Base-by-base conservation (phyloP, 2,329 filamentous ascomycete genomes). In the Colletotrichum orchidophilum region DNA sequence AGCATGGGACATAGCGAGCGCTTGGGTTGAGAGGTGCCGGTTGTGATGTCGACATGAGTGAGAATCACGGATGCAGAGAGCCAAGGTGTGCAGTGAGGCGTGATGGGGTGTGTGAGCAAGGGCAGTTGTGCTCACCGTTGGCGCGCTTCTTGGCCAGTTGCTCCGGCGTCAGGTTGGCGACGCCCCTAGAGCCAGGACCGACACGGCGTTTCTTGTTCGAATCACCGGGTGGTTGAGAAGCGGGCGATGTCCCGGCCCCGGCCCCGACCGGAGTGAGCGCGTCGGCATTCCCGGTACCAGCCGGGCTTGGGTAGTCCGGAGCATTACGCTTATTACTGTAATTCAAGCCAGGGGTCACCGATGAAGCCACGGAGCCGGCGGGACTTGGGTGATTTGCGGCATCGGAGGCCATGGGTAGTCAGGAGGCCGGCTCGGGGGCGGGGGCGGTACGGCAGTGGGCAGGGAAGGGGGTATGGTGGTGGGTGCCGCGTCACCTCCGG, bases 121-220 rank as follows among this genome's bases (percentile, higher is more conserved):
- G 29, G 42, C 33, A 39, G 46, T 55, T 33, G 6, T 57, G 81
- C 83, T 76, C 79, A 88, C 87, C 87, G 76, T 88, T 90, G 35
- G 87, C 87, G 67, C 88, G 83, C 77, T 90, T 90, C 80, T 94
- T 93, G 69, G 90, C 89, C 61, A 95, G 84, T 80, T 95, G 91
- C 76, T 95, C 93, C 42, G 92, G 90, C 1, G 92, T 94, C 78
- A 92, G 86, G 75, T 92, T 92, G 62, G 87, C 87, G 52, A 89
- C 87, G 12, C 86, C 86, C 57, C 87, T 80, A 29, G 83, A 83
- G 6, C 84, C 83, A 6, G 83, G 79, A 1, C 80, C 83, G 8
- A 79, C 79, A 75, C 84, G 86, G 74, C 85, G 84, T 77, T 83
- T 87, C 80, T 87, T 88, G 53, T 57, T 66, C 9, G 71, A 69